phyloP scores from a whole-genome alignment of 2,329 filamentous ascomycete species.

The Aureobasidium musti region DNA sequence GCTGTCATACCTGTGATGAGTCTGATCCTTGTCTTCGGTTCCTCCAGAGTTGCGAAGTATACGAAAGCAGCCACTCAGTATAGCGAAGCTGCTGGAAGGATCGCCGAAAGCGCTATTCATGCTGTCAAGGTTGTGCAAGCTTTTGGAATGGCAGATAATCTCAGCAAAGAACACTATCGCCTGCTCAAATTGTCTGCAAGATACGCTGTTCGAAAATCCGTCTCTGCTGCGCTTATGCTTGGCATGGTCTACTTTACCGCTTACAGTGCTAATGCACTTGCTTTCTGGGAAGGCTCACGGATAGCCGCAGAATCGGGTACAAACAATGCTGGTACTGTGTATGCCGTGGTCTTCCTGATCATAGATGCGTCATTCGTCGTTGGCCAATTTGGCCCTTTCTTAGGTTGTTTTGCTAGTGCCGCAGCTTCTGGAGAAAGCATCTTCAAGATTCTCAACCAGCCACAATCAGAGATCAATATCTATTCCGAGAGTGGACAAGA shows the following conservation, averaged over 20 bases:
- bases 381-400: constrained; percentile 62
- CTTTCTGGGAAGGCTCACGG: constrained; percentile 49
- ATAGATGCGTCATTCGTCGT: constrained; percentile 65
- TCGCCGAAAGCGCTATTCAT: constrained; percentile 51
- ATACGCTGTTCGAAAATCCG: constrained; percentile 46
- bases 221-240: constrained; percentile 47
- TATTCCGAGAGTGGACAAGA: constrained; percentile 39
- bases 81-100: constrained; percentile 47
- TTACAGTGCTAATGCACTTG: constrained; percentile 50
- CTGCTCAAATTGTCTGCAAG: constrained; percentile 42
- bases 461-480: constrained; percentile 44
- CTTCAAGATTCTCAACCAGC: constrained; percentile 48
- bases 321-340: constrained; percentile 54
- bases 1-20: constrained; percentile 55
- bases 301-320: constrained; percentile 37
- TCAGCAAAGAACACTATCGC: constrained; percentile 44
- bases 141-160: constrained; percentile 48
- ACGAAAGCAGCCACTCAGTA: constrained; percentile 44
- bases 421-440: constrained; percentile 54
- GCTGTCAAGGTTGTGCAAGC: constrained; percentile 54
- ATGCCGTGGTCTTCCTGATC: constrained; percentile 65
- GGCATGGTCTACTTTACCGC: constrained; percentile 50
- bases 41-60: constrained; percentile 46
- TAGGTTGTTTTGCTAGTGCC: constrained; percentile 59
- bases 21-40: constrained; percentile 48